Percentiles rank a stretch among this genome's conserved stretches.
Conservation (phyloP, 371 early-diverging fungal species). For the Rhizoclosmatium hyalinum region DNA sequence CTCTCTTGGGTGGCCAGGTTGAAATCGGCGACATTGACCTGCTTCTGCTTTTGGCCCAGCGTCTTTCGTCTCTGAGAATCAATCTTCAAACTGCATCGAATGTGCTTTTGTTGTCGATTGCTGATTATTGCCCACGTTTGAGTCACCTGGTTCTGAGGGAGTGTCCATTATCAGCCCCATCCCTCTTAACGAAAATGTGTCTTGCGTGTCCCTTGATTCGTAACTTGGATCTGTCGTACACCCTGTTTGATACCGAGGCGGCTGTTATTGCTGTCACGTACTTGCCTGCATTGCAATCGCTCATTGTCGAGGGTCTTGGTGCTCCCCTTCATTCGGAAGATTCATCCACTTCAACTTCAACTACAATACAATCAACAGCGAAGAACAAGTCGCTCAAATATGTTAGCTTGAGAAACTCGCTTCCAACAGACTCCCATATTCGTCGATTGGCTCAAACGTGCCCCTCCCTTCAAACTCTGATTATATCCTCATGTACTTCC, state of each 20-base stretch:
- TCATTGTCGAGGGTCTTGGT: slow-evolving; percentile 15
- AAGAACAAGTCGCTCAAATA: background rate
- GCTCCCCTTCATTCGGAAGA: background rate
- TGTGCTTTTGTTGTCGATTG: slow-evolving; percentile 37
- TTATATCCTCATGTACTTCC: slow-evolving; percentile 33
- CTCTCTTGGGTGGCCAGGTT: background rate
- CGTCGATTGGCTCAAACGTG: slow-evolving; percentile 27
- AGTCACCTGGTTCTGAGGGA: slow-evolving; percentile 27
- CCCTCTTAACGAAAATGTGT: slow-evolving; percentile 24
- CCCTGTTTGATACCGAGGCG: slow-evolving; percentile 21
- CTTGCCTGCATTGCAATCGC: slow-evolving; percentile 10
- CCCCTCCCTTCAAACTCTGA: slow-evolving; percentile 27
- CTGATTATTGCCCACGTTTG: slow-evolving; percentile 35
- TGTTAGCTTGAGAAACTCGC: slow-evolving; percentile 33
- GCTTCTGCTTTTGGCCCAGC: slow-evolving; percentile 38
- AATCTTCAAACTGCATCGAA: slow-evolving; percentile 29
- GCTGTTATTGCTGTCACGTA: slow-evolving; percentile 28
- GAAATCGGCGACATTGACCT: slow-evolving; percentile 40
- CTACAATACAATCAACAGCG: background rate
- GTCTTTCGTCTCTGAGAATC: slow-evolving; percentile 25
- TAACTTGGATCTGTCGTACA: slow-evolving; percentile 35
- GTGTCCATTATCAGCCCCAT: slow-evolving; percentile 34
- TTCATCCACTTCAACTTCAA: background rate
- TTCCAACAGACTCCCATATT: background rate
- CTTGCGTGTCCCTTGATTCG: slow-evolving; percentile 12